Percentiles rank a stretch among this genome's conserved stretches.
Conservation (phyloP, 352 stramenopile genomes). For the Nothophytophthora sp. region DNA sequence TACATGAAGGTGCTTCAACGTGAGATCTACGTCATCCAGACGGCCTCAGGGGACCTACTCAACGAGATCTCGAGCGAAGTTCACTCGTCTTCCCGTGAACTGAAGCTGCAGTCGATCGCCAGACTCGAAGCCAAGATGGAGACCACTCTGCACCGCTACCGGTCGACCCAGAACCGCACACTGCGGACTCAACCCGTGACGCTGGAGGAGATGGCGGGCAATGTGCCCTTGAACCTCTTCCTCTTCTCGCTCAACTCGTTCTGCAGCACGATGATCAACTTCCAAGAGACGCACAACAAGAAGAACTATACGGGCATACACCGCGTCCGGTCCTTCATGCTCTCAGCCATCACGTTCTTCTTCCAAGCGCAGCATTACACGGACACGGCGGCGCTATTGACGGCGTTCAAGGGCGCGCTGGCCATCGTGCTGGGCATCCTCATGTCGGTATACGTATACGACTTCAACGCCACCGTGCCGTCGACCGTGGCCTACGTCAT, state of each 20-base stretch:
- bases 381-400: too few species aligned
- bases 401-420: too few species aligned
- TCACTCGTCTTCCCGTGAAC: too few species aligned
- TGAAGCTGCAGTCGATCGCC: conserved; percentile 29
- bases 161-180: conserved; percentile 37
- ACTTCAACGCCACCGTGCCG: conserved; percentile 38
- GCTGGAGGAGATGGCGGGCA: conserved; percentile 38
- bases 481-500: conserved; percentile 48
- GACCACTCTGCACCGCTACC: conserved; percentile 35
- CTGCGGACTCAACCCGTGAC: conserved; percentile 26
- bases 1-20: too few species aligned
- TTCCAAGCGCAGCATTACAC: too few species aligned
- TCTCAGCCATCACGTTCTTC: conserved; percentile 25
- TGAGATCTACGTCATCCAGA: too few species aligned
- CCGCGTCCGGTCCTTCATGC: conserved; percentile 29
- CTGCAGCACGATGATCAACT: conserved; percentile 43
- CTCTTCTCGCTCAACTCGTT: too few species aligned
- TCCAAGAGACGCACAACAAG: conserved; percentile 35
- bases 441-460: conserved; percentile 46
- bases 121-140: conserved; percentile 49
- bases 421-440: conserved; percentile 41
- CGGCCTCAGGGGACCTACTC: too few species aligned
- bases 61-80: too few species aligned
- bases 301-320: conserved; percentile 29
- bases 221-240: conserved; percentile 52